phyloP scores from a whole-genome alignment of 805 yeast species.

The Cyberlindnera galapagoensis region DNA sequence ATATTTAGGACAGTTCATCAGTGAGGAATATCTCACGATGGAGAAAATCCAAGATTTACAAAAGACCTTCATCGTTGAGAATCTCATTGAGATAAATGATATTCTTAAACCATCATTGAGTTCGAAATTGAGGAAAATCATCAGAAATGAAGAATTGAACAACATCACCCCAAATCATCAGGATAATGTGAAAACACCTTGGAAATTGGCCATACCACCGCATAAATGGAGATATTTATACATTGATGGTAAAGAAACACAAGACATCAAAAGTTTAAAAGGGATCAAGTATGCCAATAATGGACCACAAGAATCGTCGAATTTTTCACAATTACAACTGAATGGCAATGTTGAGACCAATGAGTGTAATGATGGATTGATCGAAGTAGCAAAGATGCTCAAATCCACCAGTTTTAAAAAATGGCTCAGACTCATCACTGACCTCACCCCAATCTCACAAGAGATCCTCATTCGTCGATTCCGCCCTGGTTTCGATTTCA shows the following conservation, averaged over 20 bases:
- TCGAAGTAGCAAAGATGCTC: constrained; percentile 52
- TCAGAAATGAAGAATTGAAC: constrained; percentile 57
- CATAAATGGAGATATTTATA: constrained; percentile 87
- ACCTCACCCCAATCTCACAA: constrained; percentile 54
- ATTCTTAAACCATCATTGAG: constrained; percentile 58
- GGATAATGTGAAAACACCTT: constrained; percentile 56
- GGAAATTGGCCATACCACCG: constrained; percentile 92
- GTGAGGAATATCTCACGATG: constrained; percentile 41
- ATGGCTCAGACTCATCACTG: constrained; percentile 62
- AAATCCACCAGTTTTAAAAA: constrained; percentile 56
- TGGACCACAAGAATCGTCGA: constrained; percentile 45
- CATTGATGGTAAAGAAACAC: constrained; percentile 55
- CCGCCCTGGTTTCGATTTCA: constrained; percentile 93
- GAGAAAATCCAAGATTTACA: constrained; percentile 37
- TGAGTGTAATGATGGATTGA: constrained; percentile 35
- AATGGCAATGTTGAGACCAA: constrained; percentile 6
- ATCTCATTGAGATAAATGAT: constrained; percentile 58
- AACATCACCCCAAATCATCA: constrained; percentile 51
- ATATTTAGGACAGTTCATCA: constrained; percentile 50
- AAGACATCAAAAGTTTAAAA: constrained; percentile 23
- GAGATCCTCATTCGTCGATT: constrained; percentile 76
- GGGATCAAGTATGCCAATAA: constrained; percentile 29
- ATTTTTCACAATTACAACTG: constrained; percentile 35
- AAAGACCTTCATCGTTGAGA: constrained; percentile 54
- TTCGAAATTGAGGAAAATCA: constrained; percentile 33